These are phyloP conservation scores for Macrolepiota fuliginosa DNA, from an alignment of 768 basidiomycete genomes.

Conservation along the genomic window DNA sequence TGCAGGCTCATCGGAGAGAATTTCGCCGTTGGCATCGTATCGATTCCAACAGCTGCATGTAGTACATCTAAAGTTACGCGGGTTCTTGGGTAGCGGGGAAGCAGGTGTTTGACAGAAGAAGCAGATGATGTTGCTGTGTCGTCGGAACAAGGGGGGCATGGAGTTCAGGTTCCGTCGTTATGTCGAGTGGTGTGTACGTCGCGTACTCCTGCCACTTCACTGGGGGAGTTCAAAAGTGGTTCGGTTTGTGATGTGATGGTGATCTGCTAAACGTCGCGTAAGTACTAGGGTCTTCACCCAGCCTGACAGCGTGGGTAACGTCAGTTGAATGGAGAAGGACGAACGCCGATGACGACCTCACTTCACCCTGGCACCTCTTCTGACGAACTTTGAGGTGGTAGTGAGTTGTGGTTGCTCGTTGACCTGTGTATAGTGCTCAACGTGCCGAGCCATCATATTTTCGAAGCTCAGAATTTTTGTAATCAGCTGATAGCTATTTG, in stretches of 20 bases:
- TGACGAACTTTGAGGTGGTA: neutral
- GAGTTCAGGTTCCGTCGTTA: neutral
- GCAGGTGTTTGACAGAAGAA: constrained; percentile 65
- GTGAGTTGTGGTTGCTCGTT: neutral
- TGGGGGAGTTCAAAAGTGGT: neutral
- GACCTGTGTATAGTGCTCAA: neutral
- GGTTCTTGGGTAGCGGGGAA: constrained; percentile 39
- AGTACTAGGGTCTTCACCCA: neutral
- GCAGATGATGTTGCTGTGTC: constrained; percentile 51
- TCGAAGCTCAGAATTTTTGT: neutral
- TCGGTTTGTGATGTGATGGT: neutral
- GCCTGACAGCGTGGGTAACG: constrained; percentile 7
- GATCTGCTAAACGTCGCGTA: neutral
- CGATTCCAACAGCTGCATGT: constrained; percentile 75
- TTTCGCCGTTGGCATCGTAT: constrained; percentile 69
- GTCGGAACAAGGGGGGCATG: constrained; percentile 51
- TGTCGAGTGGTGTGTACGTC: neutral
- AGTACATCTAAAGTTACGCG: constrained; percentile 61
- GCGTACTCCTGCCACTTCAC: neutral
- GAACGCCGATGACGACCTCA: neutral
- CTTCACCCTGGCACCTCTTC: neutral
- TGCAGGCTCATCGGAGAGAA: constrained; percentile 82
- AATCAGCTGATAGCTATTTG: neutral
- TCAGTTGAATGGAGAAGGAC: constrained; percentile 9
- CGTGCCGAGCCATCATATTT: neutral